Percentiles rank a stretch among this genome's conserved stretches.
Evolutionary conservation across 768 basidiomycete genomes (phyloP).

Genomic region (Fistulinella prunicolor): DNA sequence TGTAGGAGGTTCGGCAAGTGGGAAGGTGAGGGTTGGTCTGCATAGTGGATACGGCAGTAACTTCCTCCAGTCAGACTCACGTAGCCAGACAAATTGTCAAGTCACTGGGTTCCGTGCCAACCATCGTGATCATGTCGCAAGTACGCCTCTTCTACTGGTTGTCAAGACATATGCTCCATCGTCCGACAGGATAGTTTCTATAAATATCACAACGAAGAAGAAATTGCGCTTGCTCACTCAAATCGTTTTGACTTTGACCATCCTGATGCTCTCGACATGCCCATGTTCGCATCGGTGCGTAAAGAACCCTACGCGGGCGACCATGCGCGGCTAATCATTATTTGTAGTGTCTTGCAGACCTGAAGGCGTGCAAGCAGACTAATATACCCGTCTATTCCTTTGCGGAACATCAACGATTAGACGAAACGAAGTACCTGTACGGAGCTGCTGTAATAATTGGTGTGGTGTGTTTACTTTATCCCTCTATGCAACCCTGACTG

Average conservation of each 20-base stretch:
- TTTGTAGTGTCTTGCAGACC: conserved; percentile 72
- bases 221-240: conserved; percentile 78
- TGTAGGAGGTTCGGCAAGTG: conserved; percentile 80
- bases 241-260: conserved; percentile 87
- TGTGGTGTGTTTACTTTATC: conserved; percentile 26
- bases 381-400: conserved; percentile 97
- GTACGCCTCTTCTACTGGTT: conserved; percentile 33
- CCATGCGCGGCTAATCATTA: not conserved
- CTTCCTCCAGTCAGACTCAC: conserved; percentile 55
- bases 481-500: not conserved
- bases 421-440: conserved; percentile 84
- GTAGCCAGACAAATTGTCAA: conserved; percentile 81
- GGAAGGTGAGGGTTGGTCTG: conserved; percentile 56
- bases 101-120: conserved; percentile 78
- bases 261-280: conserved; percentile 90
- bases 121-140: conserved; percentile 89
- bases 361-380: conserved; percentile 79
- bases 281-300: conserved; percentile 73
- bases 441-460: conserved; percentile 91
- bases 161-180: not conserved
- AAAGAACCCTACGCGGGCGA: not conserved
- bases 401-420: conserved; percentile 76
- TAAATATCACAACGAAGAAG: conserved; percentile 71
- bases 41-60: not conserved
- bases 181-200: conserved; percentile 86